Percentiles rank a stretch among this genome's conserved stretches.
Evolutionary conservation across 176 grass and related monocot genomes (phyloP).

Genomic region (Paspalum notatum): DNA sequence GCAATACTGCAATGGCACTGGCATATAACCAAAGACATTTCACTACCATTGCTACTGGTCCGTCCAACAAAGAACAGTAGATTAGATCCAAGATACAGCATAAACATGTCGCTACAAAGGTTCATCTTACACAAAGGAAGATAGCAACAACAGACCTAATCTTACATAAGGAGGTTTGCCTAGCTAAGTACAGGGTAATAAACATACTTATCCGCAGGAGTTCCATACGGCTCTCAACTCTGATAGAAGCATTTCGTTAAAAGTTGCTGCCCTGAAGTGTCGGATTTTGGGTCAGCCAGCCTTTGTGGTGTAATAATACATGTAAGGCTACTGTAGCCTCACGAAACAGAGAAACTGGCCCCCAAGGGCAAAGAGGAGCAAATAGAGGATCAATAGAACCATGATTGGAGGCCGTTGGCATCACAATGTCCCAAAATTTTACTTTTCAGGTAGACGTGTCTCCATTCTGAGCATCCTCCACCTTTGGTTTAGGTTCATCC

Average conservation of each 20-base stretch:
- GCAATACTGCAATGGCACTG: background rate
- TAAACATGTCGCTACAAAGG: slow-evolving; percentile 6
- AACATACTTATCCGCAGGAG: slow-evolving; percentile 21
- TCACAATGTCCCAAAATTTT: background rate
- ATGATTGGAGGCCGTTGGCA: slow-evolving; percentile 19
- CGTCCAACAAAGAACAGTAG: slow-evolving; percentile 4
- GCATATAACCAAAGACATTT: background rate
- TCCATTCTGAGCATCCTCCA: slow-evolving; percentile 51
- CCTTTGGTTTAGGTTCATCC: slow-evolving; percentile 38
- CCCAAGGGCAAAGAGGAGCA: background rate
- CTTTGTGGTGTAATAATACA: slow-evolving; percentile 17
- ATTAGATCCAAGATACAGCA: slow-evolving; percentile 11
- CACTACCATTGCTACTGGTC: background rate
- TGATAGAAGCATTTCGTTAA: slow-evolving; percentile 19
- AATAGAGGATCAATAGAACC: background rate
- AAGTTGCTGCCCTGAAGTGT: slow-evolving; percentile 16
- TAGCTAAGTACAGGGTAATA: slow-evolving; percentile 32
- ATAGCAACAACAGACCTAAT: background rate
- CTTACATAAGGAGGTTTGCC: slow-evolving; percentile 39
- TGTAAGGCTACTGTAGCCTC: slow-evolving; percentile 28
- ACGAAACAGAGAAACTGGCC: slow-evolving; percentile 28
- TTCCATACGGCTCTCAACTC: slow-evolving; percentile 24
- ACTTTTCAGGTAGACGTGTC: slow-evolving; percentile 36
- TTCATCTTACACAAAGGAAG: slow-evolving; percentile 32
- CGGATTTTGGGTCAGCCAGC: slow-evolving; percentile 26